Conservation (phyloP, 805 yeast species). For the Zygosaccharomyces gambellarensis region DNA sequence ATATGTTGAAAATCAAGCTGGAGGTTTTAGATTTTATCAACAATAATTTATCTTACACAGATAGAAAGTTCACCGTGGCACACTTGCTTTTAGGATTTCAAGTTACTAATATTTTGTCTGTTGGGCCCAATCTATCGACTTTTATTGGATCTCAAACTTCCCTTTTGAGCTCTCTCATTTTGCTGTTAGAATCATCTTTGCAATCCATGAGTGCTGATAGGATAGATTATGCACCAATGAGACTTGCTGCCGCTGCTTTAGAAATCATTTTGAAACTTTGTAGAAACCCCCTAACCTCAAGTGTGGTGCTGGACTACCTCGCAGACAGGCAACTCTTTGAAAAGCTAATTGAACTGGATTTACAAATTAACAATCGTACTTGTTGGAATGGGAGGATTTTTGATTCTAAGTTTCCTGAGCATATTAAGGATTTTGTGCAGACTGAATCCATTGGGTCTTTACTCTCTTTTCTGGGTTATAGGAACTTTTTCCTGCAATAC, state of each 20-base stretch:
- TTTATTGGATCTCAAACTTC: slow-evolving; percentile 53
- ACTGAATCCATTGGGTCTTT: slow-evolving; percentile 47
- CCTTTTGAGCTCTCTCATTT: slow-evolving; percentile 50
- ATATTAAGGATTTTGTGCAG: slow-evolving; percentile 31
- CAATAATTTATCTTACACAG: slow-evolving; percentile 41
- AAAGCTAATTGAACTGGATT: slow-evolving; percentile 47
- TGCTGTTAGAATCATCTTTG: slow-evolving; percentile 46
- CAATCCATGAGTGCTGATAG: slow-evolving; percentile 37
- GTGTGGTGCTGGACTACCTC: slow-evolving; percentile 47
- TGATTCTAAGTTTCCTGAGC: slow-evolving; percentile 31
- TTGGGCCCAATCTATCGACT: slow-evolving; percentile 46
- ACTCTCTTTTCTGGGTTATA: slow-evolving; percentile 53
- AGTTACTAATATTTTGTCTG: slow-evolving; percentile 43
- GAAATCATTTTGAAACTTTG: slow-evolving; percentile 61
- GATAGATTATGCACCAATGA: slow-evolving; percentile 51
- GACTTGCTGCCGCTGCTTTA: slow-evolving; percentile 52
- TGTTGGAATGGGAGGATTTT: slow-evolving; percentile 52
- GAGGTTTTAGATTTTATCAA: slow-evolving; percentile 56
- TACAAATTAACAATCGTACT: slow-evolving; percentile 50
- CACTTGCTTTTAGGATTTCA: slow-evolving; percentile 80
- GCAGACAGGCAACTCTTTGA: slow-evolving; percentile 50
- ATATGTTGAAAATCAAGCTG: slow-evolving; percentile 47
- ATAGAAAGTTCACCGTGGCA: slow-evolving; percentile 48
- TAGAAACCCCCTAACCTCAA: slow-evolving; percentile 51
- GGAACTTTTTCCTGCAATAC: slow-evolving; percentile 59